Percentiles rank a stretch among this genome's conserved stretches.
phyloP scores from a whole-genome alignment of 805 yeast genomes.

The Tetrapisispora fleetii region DNA sequence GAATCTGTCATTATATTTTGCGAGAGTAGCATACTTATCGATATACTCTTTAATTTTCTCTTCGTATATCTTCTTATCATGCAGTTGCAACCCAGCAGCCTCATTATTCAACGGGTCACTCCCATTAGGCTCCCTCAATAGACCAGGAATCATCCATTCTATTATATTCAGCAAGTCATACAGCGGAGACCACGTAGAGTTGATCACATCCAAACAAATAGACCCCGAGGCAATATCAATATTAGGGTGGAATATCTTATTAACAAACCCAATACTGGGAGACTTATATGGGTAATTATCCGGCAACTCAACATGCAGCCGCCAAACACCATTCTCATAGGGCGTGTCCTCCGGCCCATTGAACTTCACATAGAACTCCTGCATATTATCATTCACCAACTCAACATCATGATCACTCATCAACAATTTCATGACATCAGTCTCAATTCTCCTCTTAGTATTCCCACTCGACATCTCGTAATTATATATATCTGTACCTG shows the following conservation, averaged over 20 bases:
- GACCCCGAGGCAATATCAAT: slow-evolving; percentile 86
- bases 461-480: slow-evolving; percentile 6
- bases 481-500: not conserved
- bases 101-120: slow-evolving; percentile 88
- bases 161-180: slow-evolving; percentile 85
- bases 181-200: slow-evolving; percentile 98
- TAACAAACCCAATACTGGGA: slow-evolving; percentile 89
- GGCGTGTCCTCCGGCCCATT: slow-evolving; percentile 83
- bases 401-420: slow-evolving; percentile 90
- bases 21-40: slow-evolving; percentile 49
- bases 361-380: slow-evolving; percentile 78
- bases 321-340: slow-evolving; percentile 85
- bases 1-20: slow-evolving; percentile 30
- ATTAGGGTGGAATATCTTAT: slow-evolving; percentile 89
- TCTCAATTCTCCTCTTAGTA: slow-evolving; percentile 54
- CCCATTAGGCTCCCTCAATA: slow-evolving; percentile 86
- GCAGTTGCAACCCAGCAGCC: slow-evolving; percentile 70
- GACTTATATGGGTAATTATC: slow-evolving; percentile 93
- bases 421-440: slow-evolving; percentile 89
- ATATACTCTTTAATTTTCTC: slow-evolving; percentile 68
- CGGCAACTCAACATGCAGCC: slow-evolving; percentile 84
- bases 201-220: slow-evolving; percentile 91
- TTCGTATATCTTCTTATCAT: slow-evolving; percentile 57
- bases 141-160: slow-evolving; percentile 87
- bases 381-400: slow-evolving; percentile 71